These are phyloP conservation scores for Hyaloscypha bicolor DNA, from an alignment of 495 filamentous ascomycete species.

Conservation along the genomic window DNA sequence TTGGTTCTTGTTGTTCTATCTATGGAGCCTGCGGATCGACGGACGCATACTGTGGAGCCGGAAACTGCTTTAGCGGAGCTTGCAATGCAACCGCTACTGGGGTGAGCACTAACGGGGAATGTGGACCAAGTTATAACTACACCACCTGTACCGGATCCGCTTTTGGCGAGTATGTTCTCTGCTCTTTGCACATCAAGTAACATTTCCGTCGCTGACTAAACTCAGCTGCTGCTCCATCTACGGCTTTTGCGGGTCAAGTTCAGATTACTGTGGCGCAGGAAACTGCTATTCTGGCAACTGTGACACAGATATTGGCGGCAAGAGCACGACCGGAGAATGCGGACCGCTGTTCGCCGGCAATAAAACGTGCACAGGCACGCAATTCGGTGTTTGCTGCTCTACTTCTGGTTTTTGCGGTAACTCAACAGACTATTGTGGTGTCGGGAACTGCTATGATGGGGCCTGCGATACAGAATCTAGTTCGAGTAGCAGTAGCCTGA, in stretches of 20 bases:
- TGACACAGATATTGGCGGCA: constrained; percentile 21
- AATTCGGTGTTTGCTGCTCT: constrained; percentile 40
- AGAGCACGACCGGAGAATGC: constrained; percentile 12
- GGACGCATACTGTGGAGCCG: constrained; percentile 17
- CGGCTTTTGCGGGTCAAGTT: constrained; percentile 13
- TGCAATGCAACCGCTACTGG: constrained; percentile 19
- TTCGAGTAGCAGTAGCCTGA: constrained; percentile 4
- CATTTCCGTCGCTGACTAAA: background rate
- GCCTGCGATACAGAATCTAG: constrained; percentile 1
- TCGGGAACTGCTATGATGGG: constrained; percentile 33
- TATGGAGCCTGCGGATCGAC: constrained; percentile 16
- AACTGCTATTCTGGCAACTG: constrained; percentile 26
- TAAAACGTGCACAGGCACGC: constrained; percentile 19
- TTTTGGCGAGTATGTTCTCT: background rate
- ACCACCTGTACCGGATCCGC: background rate
- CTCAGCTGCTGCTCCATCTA: constrained; percentile 12
- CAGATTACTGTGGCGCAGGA: constrained; percentile 23
- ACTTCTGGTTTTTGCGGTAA: constrained; percentile 54
- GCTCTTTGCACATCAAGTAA: constrained; percentile 2
- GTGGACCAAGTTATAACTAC: constrained; percentile 11
- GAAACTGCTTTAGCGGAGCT: constrained; percentile 16
- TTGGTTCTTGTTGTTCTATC: constrained; percentile 13
- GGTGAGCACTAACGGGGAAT: constrained; percentile 9
- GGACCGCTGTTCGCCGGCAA: constrained; percentile 16
- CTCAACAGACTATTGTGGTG: constrained; percentile 49